These are phyloP conservation scores for Striga hermonthica DNA, from an alignment of 305 asterid genomes.

Conservation along the genomic window DNA sequence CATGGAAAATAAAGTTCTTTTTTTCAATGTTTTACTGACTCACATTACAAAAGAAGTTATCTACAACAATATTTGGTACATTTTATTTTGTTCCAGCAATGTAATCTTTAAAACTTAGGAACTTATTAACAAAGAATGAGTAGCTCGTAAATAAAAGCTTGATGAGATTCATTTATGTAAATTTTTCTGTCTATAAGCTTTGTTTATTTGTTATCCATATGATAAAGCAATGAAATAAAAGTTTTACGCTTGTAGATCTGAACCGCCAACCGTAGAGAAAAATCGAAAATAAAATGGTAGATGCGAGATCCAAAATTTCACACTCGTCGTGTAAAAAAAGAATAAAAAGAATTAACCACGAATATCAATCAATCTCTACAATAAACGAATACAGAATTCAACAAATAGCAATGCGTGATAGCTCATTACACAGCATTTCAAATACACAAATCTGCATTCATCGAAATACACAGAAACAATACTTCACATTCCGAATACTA, in stretches of 20 bases:
- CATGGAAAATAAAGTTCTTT: too few species aligned
- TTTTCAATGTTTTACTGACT: too few species aligned
- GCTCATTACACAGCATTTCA: constrained; percentile 11
- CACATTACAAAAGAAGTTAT: too few species aligned
- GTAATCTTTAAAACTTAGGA: not conserved
- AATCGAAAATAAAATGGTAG: not conserved
- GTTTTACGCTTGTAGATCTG: constrained; percentile 2
- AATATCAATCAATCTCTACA: not conserved
- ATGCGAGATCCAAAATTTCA: constrained; percentile 4
- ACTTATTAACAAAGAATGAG: not conserved
- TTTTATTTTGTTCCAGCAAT: constrained; percentile 7
- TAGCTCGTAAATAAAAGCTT: not conserved
- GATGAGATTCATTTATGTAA: not conserved
- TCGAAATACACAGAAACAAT: constrained; percentile 1
- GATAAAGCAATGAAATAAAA: too few species aligned
- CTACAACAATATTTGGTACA: not conserved
- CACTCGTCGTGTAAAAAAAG: not conserved
- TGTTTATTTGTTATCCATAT: not conserved
- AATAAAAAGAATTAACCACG: not conserved
- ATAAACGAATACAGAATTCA: not conserved
- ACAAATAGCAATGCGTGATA: not conserved
- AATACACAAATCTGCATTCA: constrained; percentile 8
- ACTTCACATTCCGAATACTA: constrained; percentile 17
- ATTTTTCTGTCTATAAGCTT: not conserved
- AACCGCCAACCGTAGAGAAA: not conserved